Evolutionary conservation across 2,329 filamentous ascomycete species (phyloP).

Genomic region (Cladophialophora chaetospira): DNA sequence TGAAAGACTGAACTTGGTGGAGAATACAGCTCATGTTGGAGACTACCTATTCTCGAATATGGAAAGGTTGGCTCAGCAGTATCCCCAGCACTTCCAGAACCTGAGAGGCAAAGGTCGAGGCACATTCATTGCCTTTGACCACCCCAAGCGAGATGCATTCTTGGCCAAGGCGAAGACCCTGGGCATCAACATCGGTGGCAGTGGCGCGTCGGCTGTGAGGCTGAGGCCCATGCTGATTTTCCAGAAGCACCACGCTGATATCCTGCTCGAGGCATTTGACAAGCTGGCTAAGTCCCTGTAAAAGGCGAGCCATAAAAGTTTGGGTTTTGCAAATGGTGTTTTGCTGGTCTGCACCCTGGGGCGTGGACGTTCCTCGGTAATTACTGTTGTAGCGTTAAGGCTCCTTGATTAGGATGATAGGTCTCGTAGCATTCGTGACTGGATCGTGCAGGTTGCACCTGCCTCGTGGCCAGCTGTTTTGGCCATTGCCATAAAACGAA

Average conservation of each 20-base stretch:
- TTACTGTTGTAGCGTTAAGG: background rate
- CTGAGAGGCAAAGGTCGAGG: conserved; percentile 84
- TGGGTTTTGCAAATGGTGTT: conserved; percentile 3
- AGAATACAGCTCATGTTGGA: conserved; percentile 74
- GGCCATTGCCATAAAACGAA: too few relatives aligned
- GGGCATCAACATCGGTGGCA: conserved; percentile 86
- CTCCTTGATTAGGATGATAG: too few relatives aligned
- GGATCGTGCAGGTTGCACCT: too few relatives aligned
- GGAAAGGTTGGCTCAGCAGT: conserved; percentile 66
- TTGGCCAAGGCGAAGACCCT: conserved; percentile 74
- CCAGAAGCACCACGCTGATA: conserved; percentile 83
- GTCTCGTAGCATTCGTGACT: background rate
- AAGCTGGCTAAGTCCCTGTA: conserved; percentile 61
- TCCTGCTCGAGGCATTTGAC: conserved; percentile 76
- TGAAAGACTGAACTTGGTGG: conserved; percentile 72
- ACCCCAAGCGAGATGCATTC: conserved; percentile 76
- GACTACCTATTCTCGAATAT: conserved; percentile 75
- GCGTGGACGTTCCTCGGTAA: background rate
- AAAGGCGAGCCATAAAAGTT: conserved; percentile 1
- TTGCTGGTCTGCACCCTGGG: background rate
- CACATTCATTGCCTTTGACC: conserved; percentile 92
- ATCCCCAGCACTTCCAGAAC: conserved; percentile 77
- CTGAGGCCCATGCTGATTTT: conserved; percentile 90
- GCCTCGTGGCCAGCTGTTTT: too few relatives aligned
- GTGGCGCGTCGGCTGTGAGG: conserved; percentile 72